Evolutionary conservation across 768 basidiomycete genomes (phyloP).

Genomic region (Rhodosporidiobolus odoratus): DNA sequence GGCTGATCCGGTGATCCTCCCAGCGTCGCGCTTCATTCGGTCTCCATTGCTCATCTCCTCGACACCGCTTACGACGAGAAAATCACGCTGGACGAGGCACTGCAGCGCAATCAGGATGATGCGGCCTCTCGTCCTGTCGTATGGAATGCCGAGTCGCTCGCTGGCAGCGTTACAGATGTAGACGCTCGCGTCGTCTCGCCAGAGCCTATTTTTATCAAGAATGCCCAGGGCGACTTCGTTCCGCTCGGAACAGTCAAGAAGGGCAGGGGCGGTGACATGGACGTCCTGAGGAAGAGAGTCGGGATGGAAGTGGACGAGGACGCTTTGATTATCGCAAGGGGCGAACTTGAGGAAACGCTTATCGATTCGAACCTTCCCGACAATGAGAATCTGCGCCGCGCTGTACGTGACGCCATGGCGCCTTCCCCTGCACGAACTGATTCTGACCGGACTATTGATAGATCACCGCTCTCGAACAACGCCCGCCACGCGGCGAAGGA

Average conservation of each 20-base stretch:
- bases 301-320: constrained; percentile 15
- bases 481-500: background rate
- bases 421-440: background rate
- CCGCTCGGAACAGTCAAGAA: background rate
- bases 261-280: background rate
- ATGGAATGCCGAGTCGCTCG: constrained; percentile 35
- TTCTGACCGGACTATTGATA: no score
- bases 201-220: constrained; percentile 11
- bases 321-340: constrained; percentile 3
- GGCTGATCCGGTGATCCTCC: background rate
- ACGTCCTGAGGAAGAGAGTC: background rate
- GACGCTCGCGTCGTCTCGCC: constrained; percentile 7
- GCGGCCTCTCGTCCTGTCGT: constrained; percentile 52
- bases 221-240: background rate
- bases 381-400: constrained; percentile 27
- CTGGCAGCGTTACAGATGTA: constrained; percentile 4
- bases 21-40: constrained; percentile 35
- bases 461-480: background rate
- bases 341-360: background rate
- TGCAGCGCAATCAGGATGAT: constrained; percentile 51
- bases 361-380: constrained; percentile 26
- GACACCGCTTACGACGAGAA: constrained; percentile 56
- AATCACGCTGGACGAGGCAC: constrained; percentile 14
- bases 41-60: constrained; percentile 56
- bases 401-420: constrained; percentile 1